Base-by-base conservation (phyloP, 768 basidiomycete genomes). In the Pisolithus orientalis region DNA sequence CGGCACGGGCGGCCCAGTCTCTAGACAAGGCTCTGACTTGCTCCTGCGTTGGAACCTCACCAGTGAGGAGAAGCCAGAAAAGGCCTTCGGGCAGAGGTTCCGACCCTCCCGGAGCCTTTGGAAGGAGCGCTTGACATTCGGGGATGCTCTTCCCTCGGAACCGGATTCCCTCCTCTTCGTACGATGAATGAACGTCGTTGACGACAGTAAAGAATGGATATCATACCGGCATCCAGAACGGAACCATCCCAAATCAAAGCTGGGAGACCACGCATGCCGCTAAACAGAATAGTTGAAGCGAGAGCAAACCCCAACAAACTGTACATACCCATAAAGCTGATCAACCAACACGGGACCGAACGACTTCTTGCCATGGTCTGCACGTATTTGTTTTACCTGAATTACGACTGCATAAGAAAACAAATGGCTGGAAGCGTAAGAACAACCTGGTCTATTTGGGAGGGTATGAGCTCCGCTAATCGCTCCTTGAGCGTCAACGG, bases 221-320 rank as follows among this genome's bases (percentile, higher is more conserved):
- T 70, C 80, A 52, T 49, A 87, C 90, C 87, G 50, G 95, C 82
- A 67, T 97, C 95, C 57, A 98, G 84, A 54, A 98, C 95, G 51
- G 95, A 98, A 55, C 90, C 95, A 58, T 98, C 95, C 95, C 95
- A 98, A 61, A 98, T 92, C 60, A 98, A 83, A 49, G 93, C 94
- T 58, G 94, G 90, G 45, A 91, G 79, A 56, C 90, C 87, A 56
- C 89, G 77, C 88, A 92, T 90, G 50, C 90, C 90, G 60, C 89
- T 92, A 1, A 58, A 50, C 55, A 45, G 9, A 29, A 50, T 57
- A 44, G 43, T 27, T 45, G 34, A 53, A 49, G 53, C 44, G 43
- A 58, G 39, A 8, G 48, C 44, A 27, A n/a, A 52, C 25, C 29
- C 28, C 28, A 8, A 1, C 31, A 39, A 34, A 31, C 13, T 11